Percentiles rank a stretch among this genome's conserved stretches.
Conservation (phyloP, 2,329 filamentous ascomycete species). For the Cordyceps militaris region DNA sequence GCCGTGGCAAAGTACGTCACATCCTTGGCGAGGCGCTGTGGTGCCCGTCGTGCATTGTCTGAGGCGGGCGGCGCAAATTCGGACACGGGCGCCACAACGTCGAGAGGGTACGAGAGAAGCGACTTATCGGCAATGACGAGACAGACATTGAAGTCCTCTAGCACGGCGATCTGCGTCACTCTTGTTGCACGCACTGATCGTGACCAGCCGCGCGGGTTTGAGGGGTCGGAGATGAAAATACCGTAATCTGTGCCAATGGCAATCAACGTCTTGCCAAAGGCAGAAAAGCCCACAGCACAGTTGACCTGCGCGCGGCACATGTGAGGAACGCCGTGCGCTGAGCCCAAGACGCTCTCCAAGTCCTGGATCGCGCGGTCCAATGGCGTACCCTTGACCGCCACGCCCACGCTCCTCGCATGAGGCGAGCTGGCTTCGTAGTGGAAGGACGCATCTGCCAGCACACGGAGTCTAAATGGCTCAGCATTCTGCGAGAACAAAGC, state of each 20-base stretch:
- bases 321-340: slow-evolving; percentile 61
- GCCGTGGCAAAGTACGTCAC: slow-evolving; percentile 96
- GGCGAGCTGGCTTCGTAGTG: slow-evolving; percentile 61
- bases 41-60: slow-evolving; percentile 75
- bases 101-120: slow-evolving; percentile 87
- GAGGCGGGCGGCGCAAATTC: slow-evolving; percentile 54
- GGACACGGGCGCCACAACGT: slow-evolving; percentile 64
- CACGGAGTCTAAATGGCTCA: slow-evolving; percentile 85
- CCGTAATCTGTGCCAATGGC: slow-evolving; percentile 94
- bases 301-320: slow-evolving; percentile 85
- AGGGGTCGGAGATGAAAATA: slow-evolving; percentile 81
- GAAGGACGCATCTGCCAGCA: slow-evolving; percentile 90
- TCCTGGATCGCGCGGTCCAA: slow-evolving; percentile 86
- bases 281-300: slow-evolving; percentile 84
- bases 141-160: slow-evolving; percentile 93
- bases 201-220: slow-evolving; percentile 84
- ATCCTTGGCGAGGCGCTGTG: slow-evolving; percentile 85
- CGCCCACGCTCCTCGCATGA: slow-evolving; percentile 53
- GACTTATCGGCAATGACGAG: slow-evolving; percentile 86
- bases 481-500: slow-evolving; percentile 87
- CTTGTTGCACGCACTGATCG: slow-evolving; percentile 70
- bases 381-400: slow-evolving; percentile 83
- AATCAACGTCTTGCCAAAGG: slow-evolving; percentile 77
- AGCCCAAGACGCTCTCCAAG: slow-evolving; percentile 70
- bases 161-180: slow-evolving; percentile 87